Base-by-base conservation (phyloP, 495 filamentous ascomycete genomes). In the Mycothermus thermophilus region DNA sequence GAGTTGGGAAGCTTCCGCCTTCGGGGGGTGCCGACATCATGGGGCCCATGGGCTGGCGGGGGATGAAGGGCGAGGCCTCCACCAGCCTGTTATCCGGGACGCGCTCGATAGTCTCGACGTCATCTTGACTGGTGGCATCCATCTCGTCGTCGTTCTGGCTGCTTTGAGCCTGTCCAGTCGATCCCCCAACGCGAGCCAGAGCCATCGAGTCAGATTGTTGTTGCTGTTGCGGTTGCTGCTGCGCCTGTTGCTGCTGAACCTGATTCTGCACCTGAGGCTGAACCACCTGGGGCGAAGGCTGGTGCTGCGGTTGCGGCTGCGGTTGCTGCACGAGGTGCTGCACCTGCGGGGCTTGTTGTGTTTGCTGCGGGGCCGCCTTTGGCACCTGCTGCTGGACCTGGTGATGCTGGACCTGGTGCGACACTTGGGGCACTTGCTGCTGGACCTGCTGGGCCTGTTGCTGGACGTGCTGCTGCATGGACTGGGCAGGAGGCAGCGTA, bases 11-110 rank as follows among this genome's bases (percentile, higher is more conserved):
- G 35, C 61, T 67, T 6, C 69, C 69, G 3, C 64, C 64, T 40
- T 71, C 66, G 7, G 67, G 66, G 13, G 69, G 69, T 5, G 69
- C 58, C 4, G 68, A 64, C 67, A 72, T 72, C 49, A 58, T 54
- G 16, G 37, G 16, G 4, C 64, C 64, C 59, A 63, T 60, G 4
- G 64, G 63, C 27, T 57, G 42, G 9, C 57, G 55, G 4, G 61
- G 60, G 10, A 64, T 57, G 30, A 58, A 66, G 4, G 59, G 60
- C 2, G 57, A 46, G 10, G 51, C 57, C 15, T 62, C 63, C n/a
- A 63, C 37, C 29, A 64, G 36, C 42, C 60, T 68, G 18, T 59
- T 51, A 13, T 58, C 60, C 36, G 37, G 17, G 58, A 56, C 37
- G 48, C 43, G 31, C 60, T 55, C 8, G 49, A 55, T 26, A 63